Conservation (phyloP, 345 rosid genomes). For the Cochlearia excelsa region DNA sequence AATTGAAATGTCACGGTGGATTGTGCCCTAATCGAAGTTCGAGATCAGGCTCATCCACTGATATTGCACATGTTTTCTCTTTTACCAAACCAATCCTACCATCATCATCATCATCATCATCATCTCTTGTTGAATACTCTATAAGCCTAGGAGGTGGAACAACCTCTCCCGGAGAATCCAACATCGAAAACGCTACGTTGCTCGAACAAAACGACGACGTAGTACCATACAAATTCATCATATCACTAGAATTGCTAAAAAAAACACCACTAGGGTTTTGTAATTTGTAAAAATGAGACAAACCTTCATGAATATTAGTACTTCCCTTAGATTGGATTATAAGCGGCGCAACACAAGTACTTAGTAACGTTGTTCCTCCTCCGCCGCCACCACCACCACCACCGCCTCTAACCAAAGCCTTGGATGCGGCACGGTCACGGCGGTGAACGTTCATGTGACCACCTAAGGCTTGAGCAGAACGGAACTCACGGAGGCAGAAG, state of each 20-base stretch:
- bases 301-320: conserved; percentile 36
- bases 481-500: conserved; percentile 88
- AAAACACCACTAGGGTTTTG: conserved; percentile 51
- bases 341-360: conserved; percentile 40
- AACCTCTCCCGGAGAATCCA: conserved; percentile 32
- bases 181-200: conserved; percentile 36
- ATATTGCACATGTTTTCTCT: conserved; percentile 37
- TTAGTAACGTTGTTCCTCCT: conserved; percentile 31
- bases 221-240: conserved; percentile 25
- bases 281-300: conserved; percentile 65
- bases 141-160: conserved; percentile 21
- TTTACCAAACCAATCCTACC: conserved; percentile 26
- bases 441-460: conserved; percentile 99
- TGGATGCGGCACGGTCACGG: conserved; percentile 78
- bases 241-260: conserved; percentile 32
- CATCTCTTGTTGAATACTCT: conserved; percentile 30
- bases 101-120: no score
- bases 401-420: conserved; percentile 57
- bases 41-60: conserved; percentile 71
- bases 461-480: conserved; percentile 96
- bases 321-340: conserved; percentile 29
- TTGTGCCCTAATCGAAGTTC: conserved; percentile 81
- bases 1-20: conserved; percentile 34
- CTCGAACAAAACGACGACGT: conserved; percentile 44
- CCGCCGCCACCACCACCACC: no score